Percentiles rank a stretch among this genome's conserved stretches.
phyloP scores from a whole-genome alignment of 768 basidiomycete genomes.

The Cyclocybe aegerita region DNA sequence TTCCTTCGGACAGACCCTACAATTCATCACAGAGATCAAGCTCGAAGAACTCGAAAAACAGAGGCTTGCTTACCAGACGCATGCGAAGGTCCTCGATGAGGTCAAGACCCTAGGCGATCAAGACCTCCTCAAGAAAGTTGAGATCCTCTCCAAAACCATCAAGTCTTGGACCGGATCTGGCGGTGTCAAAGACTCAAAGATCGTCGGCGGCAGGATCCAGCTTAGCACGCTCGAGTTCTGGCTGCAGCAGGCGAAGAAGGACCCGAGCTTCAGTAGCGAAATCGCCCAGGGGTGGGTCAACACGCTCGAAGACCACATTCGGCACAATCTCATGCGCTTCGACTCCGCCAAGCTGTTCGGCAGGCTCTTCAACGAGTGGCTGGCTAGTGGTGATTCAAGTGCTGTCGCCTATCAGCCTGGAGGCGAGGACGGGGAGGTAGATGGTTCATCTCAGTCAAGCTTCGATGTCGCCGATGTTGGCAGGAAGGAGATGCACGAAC shows the following conservation, averaged over 20 bases:
- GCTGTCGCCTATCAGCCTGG: slow-evolving; percentile 22
- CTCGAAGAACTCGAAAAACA: slow-evolving; percentile 43
- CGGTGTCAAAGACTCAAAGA: slow-evolving; percentile 13
- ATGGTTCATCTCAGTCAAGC: slow-evolving; percentile 2
- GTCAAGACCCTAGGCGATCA: slow-evolving; percentile 21
- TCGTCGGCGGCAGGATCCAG: slow-evolving; percentile 19
- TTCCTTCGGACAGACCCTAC: slow-evolving; percentile 38
- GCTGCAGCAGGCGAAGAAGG: slow-evolving; percentile 39
- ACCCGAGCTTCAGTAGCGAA: slow-evolving; percentile 36
- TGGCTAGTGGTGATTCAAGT: slow-evolving; percentile 40
- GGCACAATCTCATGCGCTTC: slow-evolving; percentile 34
- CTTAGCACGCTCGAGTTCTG: slow-evolving; percentile 28
- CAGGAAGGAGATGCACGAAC: slow-evolving; percentile 41
- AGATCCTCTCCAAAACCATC: slow-evolving; percentile 32
- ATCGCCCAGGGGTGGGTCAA: slow-evolving; percentile 35
- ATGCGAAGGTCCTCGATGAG: slow-evolving; percentile 30
- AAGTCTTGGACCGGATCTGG: slow-evolving; percentile 36
- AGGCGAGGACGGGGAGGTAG: slow-evolving; percentile 6
- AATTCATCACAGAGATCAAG: slow-evolving; percentile 44
- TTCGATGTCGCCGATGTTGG: slow-evolving; percentile 30
- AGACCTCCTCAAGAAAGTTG: slow-evolving; percentile 26
- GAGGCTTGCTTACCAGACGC: slow-evolving; percentile 30
- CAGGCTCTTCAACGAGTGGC: slow-evolving; percentile 43
- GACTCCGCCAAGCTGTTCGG: slow-evolving; percentile 42
- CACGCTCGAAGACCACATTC: slow-evolving; percentile 38